Conservation (phyloP, 805 yeast genomes). For the Teunomyces cretensis region DNA sequence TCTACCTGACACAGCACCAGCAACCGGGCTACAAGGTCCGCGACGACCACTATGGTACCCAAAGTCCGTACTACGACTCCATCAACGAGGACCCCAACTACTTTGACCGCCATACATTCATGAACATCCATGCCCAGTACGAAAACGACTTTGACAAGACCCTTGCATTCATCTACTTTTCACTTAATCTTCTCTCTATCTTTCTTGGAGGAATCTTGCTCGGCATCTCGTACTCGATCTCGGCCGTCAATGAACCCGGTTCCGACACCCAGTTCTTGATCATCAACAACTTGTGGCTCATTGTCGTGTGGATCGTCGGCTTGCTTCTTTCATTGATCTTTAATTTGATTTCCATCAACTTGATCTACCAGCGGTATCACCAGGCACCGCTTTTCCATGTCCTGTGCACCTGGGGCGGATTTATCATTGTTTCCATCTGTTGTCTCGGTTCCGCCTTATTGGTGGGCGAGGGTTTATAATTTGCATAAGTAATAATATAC, state of each 20-base stretch:
- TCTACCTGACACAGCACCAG: constrained; percentile 2
- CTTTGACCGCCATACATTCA: constrained; percentile 17
- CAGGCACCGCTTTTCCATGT: constrained; percentile 26
- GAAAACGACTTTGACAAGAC: constrained; percentile 37
- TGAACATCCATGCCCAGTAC: constrained; percentile 22
- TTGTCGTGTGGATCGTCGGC: constrained; percentile 31
- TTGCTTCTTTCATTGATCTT: constrained; percentile 31
- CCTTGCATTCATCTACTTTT: constrained; percentile 35
- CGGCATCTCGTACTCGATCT: constrained; percentile 37
- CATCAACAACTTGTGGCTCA: constrained; percentile 32
- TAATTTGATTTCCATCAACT: constrained; percentile 34
- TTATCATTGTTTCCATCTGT: constrained; percentile 21
- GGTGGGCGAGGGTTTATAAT: constrained; percentile 1
- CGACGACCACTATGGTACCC: constrained; percentile 8
- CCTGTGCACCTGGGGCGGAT: constrained; percentile 25
- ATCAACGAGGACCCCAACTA: constrained; percentile 32
- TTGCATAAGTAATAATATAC: neutral
- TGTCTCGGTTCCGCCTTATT: constrained; percentile 16
- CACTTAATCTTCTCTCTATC: constrained; percentile 32
- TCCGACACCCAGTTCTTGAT: constrained; percentile 23
- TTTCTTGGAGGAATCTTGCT: constrained; percentile 40
- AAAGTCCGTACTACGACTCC: constrained; percentile 25
- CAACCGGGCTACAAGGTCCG: constrained; percentile 7
- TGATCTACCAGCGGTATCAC: constrained; percentile 31
- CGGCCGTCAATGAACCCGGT: constrained; percentile 15